Evolutionary conservation across 2,329 filamentous ascomycete genomes (phyloP), one percentile per base, ranked within the genome.

Genomic region (Fusarium poae): DNA sequence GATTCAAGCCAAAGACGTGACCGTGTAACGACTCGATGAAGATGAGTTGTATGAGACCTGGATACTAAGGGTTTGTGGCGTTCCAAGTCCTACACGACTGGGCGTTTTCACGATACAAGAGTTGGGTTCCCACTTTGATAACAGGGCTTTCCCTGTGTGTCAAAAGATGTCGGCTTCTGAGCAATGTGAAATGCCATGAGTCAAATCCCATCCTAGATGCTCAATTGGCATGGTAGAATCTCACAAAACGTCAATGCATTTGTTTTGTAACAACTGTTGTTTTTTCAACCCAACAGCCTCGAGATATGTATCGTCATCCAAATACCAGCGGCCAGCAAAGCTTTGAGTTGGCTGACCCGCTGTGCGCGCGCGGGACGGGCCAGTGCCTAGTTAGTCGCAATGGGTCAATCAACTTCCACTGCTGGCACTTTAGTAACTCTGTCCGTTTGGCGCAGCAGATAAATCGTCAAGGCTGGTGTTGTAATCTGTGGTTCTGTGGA

Each of bases 261-360:
- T 42, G 61, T 57, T 52, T 43, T 39, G 42, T 49, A 30, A 40
- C 35, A 43, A 25, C 9, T 45, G 18, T 30, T 51, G 18, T 39
- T 37, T 51, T 35, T 39, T 18, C 27, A n/a, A 40, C 42, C 40
- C 8, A 29, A 30, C 23, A 44, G 50, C n/a, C 54, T 52, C 45
- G 30, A 42, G 25, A 56, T 37, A 58, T 35, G 8, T 23, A 37
- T 35, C 23, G 20, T 39, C 35, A 35, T 43, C 48, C 42, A 43
- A 35, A 57, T 48, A 52, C 51, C 30, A 46, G 30, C 34, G 29
- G 50, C 46, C 61, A 69, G 44, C 65, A 69, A 46, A 69, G 60
- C 48, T 51, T 25, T 69, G 65, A 66, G 65, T 46, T 69, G 61
- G 65, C 61, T 40, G 48, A 54, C 50, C 50, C 57, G 65, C 61